Conservation (phyloP, 2,329 filamentous ascomycete genomes). For the Sporothrix inflata region DNA sequence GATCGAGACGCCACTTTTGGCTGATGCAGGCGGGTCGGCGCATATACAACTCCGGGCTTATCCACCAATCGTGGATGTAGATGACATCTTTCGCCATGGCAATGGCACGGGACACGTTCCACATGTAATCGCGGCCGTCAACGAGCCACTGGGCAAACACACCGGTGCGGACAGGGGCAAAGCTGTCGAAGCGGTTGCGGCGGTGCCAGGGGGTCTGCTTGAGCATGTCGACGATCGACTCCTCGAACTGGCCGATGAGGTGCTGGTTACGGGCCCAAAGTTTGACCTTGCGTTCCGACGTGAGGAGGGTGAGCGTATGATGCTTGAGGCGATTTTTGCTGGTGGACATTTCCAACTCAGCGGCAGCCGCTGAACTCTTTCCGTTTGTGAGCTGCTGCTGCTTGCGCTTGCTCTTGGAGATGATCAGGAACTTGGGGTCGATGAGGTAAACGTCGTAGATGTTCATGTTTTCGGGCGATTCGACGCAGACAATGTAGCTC, state of each 20-base stretch:
- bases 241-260: constrained; percentile 87
- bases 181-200: constrained; percentile 87
- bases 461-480: constrained; percentile 97
- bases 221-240: constrained; percentile 87
- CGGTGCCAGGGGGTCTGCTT: constrained; percentile 80
- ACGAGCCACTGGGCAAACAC: constrained; percentile 97
- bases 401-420: constrained; percentile 68
- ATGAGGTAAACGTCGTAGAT: constrained; percentile 99
- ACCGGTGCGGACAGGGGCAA: constrained; percentile 82
- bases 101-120: constrained; percentile 96
- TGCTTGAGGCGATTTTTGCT: constrained; percentile 57
- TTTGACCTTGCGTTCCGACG: constrained; percentile 89
- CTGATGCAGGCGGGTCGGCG: constrained; percentile 91
- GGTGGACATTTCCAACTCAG: constrained; percentile 56
- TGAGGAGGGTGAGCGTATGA: constrained; percentile 84
- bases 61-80: constrained; percentile 99
- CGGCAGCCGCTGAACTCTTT: constrained; percentile 42
- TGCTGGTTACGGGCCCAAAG: constrained; percentile 89
- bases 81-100: constrained; percentile 97
- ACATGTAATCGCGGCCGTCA: constrained; percentile 97
- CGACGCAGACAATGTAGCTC: constrained; percentile 97
- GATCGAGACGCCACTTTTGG: constrained; percentile 95
- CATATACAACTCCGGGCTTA: constrained; percentile 91
- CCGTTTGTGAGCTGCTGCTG: constrained; percentile 51
- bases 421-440: constrained; percentile 81